Evolutionary conservation across 2,329 filamentous ascomycete species (phyloP).

Genomic region (Didymella pinodella): DNA sequence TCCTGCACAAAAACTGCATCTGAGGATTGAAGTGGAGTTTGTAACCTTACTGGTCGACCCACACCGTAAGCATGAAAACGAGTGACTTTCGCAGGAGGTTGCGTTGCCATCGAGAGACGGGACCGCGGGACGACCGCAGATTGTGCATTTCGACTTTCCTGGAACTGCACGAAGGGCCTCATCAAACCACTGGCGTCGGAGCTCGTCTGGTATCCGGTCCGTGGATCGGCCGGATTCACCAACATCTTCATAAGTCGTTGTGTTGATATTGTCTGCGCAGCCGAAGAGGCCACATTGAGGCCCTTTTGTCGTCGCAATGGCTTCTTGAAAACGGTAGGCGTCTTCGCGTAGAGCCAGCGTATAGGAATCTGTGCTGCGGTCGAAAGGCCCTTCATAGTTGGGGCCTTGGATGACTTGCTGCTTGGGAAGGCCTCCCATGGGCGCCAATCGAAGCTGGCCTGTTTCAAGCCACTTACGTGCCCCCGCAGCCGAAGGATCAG

Average conservation of each 20-base stretch:
- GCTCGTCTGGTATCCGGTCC: slow-evolving; percentile 53
- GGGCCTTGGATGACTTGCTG: slow-evolving; percentile 57
- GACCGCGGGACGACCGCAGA: slow-evolving; percentile 46
- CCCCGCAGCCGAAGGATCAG: slow-evolving; percentile 38
- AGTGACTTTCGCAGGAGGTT: slow-evolving; percentile 52
- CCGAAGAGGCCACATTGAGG: slow-evolving; percentile 36
- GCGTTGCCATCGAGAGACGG: slow-evolving; percentile 18
- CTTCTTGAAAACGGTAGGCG: slow-evolving; percentile 46
- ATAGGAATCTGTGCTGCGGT: slow-evolving; percentile 34
- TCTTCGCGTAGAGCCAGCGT: slow-evolving; percentile 34
- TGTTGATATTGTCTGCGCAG: slow-evolving; percentile 45
- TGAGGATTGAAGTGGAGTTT: slow-evolving; percentile 27
- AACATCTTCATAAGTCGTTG: slow-evolving; percentile 48
- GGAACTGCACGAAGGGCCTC: slow-evolving; percentile 26
- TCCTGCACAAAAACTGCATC: slow-evolving; percentile 44
- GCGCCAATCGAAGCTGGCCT: slow-evolving; percentile 45
- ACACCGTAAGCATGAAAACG: slow-evolving; percentile 55
- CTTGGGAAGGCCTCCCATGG: slow-evolving; percentile 55
- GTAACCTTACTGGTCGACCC: slow-evolving; percentile 31
- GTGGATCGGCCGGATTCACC: slow-evolving; percentile 52
- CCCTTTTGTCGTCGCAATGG: slow-evolving; percentile 24
- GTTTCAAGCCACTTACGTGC: slow-evolving; percentile 42
- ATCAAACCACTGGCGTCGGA: slow-evolving; percentile 39
- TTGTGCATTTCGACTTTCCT: slow-evolving; percentile 45
- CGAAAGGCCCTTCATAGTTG: slow-evolving; percentile 52